Percentiles rank a stretch among this genome's conserved stretches.
phyloP scores from a whole-genome alignment of 2,329 filamentous ascomycete species.

The Fusarium xylarioides region DNA sequence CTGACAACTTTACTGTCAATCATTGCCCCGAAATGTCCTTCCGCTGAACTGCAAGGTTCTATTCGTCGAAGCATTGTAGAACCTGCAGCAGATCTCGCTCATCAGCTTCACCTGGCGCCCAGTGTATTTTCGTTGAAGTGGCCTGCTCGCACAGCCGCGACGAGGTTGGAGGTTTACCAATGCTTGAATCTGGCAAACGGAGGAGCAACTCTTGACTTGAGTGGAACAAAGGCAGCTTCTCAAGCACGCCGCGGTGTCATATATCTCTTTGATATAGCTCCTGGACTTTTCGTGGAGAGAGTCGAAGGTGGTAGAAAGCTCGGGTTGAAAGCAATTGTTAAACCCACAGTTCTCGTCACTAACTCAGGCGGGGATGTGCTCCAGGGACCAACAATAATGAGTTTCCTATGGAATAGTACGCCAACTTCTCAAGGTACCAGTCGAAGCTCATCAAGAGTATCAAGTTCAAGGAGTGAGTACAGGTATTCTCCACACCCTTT shows the following conservation, averaged over 20 bases:
- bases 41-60: constrained; percentile 46
- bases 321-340: constrained; percentile 45
- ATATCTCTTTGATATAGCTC: constrained; percentile 51
- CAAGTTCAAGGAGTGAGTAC: constrained; percentile 44
- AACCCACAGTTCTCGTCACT: constrained; percentile 48
- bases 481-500: constrained; percentile 14
- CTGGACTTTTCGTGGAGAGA: constrained; percentile 50
- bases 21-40: constrained; percentile 41
- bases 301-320: constrained; percentile 47
- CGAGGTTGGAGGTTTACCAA: constrained; percentile 50
- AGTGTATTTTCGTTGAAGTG: constrained; percentile 50
- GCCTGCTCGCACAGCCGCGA: constrained; percentile 49
- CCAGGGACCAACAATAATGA: constrained; percentile 47
- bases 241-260: constrained; percentile 43
- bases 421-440: constrained; percentile 22
- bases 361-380: constrained; percentile 40
- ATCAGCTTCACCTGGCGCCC: constrained; percentile 48
- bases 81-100: constrained; percentile 49
- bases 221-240: constrained; percentile 43
- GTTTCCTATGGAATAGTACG: constrained; percentile 47
- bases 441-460: constrained; percentile 32
- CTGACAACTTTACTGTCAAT: constrained; percentile 45
- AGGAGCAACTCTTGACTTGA: constrained; percentile 44
- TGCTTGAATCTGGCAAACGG: constrained; percentile 48
- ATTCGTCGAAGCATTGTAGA: constrained; percentile 47